Conservation (phyloP, 2,329 filamentous ascomycete genomes). For the Claviceps capensis region DNA sequence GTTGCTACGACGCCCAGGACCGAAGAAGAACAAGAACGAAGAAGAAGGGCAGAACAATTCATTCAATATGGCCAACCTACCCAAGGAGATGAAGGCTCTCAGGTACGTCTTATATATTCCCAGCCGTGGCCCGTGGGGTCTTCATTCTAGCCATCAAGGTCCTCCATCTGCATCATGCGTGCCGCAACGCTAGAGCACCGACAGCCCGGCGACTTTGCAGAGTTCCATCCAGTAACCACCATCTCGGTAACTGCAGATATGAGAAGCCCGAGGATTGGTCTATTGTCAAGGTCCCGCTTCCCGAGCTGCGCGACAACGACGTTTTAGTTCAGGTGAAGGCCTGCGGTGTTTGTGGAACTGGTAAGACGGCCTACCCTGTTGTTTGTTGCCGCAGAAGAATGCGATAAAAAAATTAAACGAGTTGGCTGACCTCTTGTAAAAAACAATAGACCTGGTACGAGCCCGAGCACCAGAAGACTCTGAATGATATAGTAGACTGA, state of each 20-base stretch:
- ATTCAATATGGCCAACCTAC: conserved; percentile 25
- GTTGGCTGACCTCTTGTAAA: conserved; percentile 9
- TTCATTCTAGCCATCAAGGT: conserved; percentile 11
- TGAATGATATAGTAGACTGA: not conserved
- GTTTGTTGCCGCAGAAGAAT: not conserved
- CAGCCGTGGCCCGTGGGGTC: not conserved
- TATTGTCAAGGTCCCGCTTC: conserved; percentile 49
- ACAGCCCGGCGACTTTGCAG: not conserved
- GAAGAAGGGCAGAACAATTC: not conserved
- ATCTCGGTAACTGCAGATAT: conserved; percentile 26
- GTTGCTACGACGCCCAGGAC: not conserved
- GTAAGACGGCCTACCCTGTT: conserved; percentile 12
- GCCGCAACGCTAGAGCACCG: not conserved
- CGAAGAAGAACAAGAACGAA: not conserved
- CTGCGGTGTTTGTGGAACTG: conserved; percentile 48
- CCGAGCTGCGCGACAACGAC: conserved; percentile 44
- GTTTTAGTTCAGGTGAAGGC: conserved; percentile 54
- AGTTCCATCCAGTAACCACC: not conserved
- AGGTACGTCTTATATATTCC: conserved; percentile 26
- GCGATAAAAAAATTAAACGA: no score
- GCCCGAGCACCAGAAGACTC: not conserved
- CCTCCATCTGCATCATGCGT: not conserved
- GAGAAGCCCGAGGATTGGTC: conserved; percentile 47
- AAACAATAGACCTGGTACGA: conserved; percentile 21
- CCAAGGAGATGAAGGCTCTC: conserved; percentile 47